Conservation (phyloP, 2,329 filamentous ascomycete genomes). For the Botryotinia convoluta region DNA sequence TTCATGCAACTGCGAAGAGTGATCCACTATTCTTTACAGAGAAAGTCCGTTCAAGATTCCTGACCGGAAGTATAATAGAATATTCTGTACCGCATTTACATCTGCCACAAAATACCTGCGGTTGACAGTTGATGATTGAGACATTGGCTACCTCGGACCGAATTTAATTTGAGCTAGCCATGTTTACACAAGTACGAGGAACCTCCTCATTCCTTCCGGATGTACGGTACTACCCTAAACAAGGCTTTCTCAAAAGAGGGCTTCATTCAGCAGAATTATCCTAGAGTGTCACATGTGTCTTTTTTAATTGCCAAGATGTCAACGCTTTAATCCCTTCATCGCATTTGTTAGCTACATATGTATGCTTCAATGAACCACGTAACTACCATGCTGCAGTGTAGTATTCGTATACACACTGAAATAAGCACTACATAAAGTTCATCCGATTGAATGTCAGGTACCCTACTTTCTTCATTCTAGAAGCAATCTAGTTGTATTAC, state of each 20-base stretch:
- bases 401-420: slow-evolving; percentile 10
- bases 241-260: background rate
- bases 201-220: slow-evolving; percentile 11
- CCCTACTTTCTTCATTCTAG: slow-evolving; percentile 8
- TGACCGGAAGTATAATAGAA: background rate
- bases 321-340: background rate
- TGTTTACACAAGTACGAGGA: slow-evolving; percentile 10
- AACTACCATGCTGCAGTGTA: slow-evolving; percentile 19
- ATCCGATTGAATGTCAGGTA: background rate
- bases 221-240: slow-evolving; percentile 4
- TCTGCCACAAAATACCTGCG: background rate
- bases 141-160: slow-evolving; percentile 18
- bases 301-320: slow-evolving; percentile 1
- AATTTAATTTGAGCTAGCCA: slow-evolving; percentile 5
- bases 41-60: background rate
- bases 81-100: background rate
- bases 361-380: slow-evolving; percentile 12
- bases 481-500: background rate
- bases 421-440: slow-evolving; percentile 17
- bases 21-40: background rate
- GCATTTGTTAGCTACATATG: background rate
- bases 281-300: slow-evolving; percentile 9
- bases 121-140: slow-evolving; percentile 9
- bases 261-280: background rate
- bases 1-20: background rate